phyloP scores from a whole-genome alignment of 805 yeast species.

The Clavispora phyllophila region DNA sequence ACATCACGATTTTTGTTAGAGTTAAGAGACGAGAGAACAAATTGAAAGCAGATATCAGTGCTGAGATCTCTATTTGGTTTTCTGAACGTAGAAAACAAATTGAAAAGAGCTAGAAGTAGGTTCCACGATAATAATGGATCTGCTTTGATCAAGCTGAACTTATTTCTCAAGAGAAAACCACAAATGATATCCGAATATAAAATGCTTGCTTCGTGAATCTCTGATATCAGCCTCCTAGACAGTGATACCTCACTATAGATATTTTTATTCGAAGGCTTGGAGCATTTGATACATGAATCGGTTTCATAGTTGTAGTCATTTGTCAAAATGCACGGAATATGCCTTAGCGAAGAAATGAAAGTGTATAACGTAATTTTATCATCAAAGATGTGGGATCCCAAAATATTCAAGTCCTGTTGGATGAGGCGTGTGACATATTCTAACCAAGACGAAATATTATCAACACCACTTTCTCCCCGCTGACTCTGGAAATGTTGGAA shows the following conservation, averaged over 20 bases:
- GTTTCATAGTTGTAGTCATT: conserved; percentile 29
- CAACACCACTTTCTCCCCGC: neutral
- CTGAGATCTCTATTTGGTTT: conserved; percentile 36
- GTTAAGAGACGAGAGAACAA: conserved; percentile 35
- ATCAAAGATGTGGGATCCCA: conserved; percentile 4
- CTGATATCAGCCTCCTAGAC: conserved; percentile 19
- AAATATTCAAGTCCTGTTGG: conserved; percentile 2
- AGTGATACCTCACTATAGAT: conserved; percentile 20
- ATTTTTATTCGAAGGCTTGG: conserved; percentile 21
- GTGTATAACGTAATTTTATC: conserved; percentile 18
- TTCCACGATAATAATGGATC: conserved; percentile 33
- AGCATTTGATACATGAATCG: conserved; percentile 36
- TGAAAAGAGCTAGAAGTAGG: conserved; percentile 43
- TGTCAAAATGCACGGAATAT: conserved; percentile 38
- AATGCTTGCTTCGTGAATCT: conserved; percentile 16
- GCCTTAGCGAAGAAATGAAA: conserved; percentile 35
- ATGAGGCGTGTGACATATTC: conserved; percentile 12
- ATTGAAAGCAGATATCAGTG: conserved; percentile 29
- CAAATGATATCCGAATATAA: conserved; percentile 23
- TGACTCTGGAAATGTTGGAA: conserved; percentile 1
- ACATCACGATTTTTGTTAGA: conserved; percentile 48
- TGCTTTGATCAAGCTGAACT: conserved; percentile 5
- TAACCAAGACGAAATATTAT: conserved; percentile 18
- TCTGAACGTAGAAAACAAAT: conserved; percentile 48
- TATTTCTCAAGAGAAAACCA: conserved; percentile 12